These are phyloP conservation scores for Neostapfia colusana DNA, from an alignment of 176 grass and related monocot genomes.

Conservation along the genomic window DNA sequence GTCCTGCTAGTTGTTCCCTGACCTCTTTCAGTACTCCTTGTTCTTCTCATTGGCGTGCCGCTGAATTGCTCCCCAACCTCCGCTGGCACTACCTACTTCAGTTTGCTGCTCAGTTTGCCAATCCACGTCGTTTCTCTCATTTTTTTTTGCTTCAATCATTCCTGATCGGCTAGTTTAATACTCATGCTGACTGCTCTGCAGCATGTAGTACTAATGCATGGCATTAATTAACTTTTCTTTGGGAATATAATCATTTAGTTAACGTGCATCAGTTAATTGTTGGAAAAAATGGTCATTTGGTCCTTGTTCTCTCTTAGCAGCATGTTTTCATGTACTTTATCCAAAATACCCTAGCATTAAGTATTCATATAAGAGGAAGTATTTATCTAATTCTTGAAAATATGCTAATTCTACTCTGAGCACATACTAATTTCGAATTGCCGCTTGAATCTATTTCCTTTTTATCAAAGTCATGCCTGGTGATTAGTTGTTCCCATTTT, in stretches of 20 bases:
- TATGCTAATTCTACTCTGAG: slow-evolving; percentile 16
- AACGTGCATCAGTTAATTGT: background rate
- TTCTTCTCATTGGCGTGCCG: background rate
- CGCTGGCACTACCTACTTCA: background rate
- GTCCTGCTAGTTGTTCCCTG: background rate
- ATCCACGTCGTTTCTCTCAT: background rate
- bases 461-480: background rate
- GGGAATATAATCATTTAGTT: background rate
- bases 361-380: background rate
- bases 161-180: background rate
- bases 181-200: background rate
- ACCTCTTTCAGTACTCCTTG: background rate
- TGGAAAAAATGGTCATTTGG: background rate
- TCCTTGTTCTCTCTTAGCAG: background rate
- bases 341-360: background rate
- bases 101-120: background rate
- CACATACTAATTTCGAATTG: slow-evolving; percentile 13
- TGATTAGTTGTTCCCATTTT: slow-evolving; percentile 18
- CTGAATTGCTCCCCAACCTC: background rate
- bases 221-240: background rate
- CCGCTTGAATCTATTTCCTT: slow-evolving; percentile 1
- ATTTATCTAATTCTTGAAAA: background rate
- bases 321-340: background rate
- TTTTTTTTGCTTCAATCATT: background rate
- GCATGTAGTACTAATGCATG: background rate